phyloP scores from a whole-genome alignment of 1,284 basidiomycete genomes.

The Fomitopsis pinicola region DNA sequence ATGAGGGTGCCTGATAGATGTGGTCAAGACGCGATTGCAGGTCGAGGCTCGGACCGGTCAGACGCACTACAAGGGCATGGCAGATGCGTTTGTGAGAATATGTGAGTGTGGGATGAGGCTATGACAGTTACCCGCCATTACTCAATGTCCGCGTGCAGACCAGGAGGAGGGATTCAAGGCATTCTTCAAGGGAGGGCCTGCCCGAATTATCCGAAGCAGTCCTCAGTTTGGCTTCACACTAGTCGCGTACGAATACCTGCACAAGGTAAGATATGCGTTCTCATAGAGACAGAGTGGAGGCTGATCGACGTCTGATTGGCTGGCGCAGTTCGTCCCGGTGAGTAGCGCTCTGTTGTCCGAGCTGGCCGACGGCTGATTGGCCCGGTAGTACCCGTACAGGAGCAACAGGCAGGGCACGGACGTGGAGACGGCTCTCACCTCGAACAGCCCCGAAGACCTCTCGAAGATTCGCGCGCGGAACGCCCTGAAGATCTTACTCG shows the following conservation, averaged over 20 bases:
- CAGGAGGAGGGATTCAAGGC: constrained; percentile 86
- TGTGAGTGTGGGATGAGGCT: constrained; percentile 37
- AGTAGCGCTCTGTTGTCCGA: constrained; percentile 31
- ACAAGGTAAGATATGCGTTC: constrained; percentile 44
- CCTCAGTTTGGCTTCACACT: constrained; percentile 93
- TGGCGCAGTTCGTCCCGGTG: constrained; percentile 61
- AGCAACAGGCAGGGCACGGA: constrained; percentile 45
- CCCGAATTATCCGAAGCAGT: constrained; percentile 85
- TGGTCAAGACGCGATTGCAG: constrained; percentile 98
- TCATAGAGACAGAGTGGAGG: constrained; percentile 7
- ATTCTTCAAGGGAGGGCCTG: constrained; percentile 94
- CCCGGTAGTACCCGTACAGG: constrained; percentile 70
- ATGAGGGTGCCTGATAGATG: constrained; percentile 54
- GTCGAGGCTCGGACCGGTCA: constrained; percentile 94
- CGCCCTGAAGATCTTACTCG: constrained; percentile 85
- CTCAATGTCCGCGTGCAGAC: constrained; percentile 37
- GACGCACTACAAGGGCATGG: constrained; percentile 88
- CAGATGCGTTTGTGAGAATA: constrained; percentile 90
- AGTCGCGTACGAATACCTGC: constrained; percentile 81
- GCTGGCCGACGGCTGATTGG: constrained; percentile 20
- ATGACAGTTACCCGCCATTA: not conserved
- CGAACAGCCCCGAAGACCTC: constrained; percentile 71
- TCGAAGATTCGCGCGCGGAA: constrained; percentile 86
- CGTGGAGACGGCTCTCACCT: constrained; percentile 68
- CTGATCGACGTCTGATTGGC: constrained; percentile 12